Evolutionary conservation across 1,139 yeast species (phyloP), one percentile per base, ranked within the genome.

Genomic region (Saccharomyces hybrid): DNA sequence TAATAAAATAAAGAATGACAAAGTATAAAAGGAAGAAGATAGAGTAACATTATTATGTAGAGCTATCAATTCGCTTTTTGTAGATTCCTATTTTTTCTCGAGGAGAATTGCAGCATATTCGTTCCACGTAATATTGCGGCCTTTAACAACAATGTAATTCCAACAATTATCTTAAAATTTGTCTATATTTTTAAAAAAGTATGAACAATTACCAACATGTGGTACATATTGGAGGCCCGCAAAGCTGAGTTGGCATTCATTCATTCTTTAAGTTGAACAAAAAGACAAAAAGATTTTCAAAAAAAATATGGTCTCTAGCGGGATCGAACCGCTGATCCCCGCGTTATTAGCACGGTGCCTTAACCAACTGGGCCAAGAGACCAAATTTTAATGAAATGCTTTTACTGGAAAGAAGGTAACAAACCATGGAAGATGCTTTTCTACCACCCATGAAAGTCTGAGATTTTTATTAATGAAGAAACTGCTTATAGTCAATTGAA

Each of bases 311-410:
- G 53, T 51, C 53, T 51, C 53, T 51, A 51, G 53, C 53, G 53
- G 53, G 53, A 51, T 51, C 53, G 53, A 51, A 51, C 53, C 53
- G 53, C 53, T 51, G 53, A 51, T 51, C 53, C 53, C 53, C 53
- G 53, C 53, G 53, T 51, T 51, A 51, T 51, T 51, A 51, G 53
- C 53, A 51, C 53, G 53, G 53, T 51, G 53, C 53, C 53, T 51
- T 51, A 51, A 51, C 53, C 53, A 51, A 51, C 53, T 51, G 53
- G 53, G 53, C 53, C 53, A 51, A 51, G 53, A 51, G 53, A 51
- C 53, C 53, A 46, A 7, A 25, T 28, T 9, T 28, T 8, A 8
- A 28, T 28, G 6, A 5, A 26, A 26, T 3, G 3, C 23, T 20
- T 20, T 20, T 3, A 20, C 23, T 20, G 23, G 23, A 20, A 20